Evolutionary conservation across 2,329 filamentous ascomycete species (phyloP), one percentile per base, ranked within the genome.

Genomic region (Claviceps sp.): DNA sequence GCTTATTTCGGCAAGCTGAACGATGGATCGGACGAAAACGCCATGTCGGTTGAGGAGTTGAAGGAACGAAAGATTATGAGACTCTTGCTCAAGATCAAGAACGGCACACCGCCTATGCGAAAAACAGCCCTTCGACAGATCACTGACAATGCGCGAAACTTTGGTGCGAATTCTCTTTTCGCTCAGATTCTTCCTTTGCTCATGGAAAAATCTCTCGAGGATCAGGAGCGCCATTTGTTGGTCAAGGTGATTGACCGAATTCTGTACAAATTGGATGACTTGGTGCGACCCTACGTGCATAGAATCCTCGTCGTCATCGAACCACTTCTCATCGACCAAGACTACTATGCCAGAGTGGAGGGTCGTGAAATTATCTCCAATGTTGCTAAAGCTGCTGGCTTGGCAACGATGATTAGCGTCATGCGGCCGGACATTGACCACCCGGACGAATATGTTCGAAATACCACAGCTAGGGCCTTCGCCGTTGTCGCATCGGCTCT

Each of bases 21-120:
- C 22, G 93, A 98, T 64, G 89, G 88, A 39, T 86, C 85, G 26
- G 89, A 97, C 60, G 93, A 98, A 70, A 94, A 91, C 60, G 78
- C 82, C 22, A 80, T 98, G 70, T 90, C 84, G 20, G 89, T 98
- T 9, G 93, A 98, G 47, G 91, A 98, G 62, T 72, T 98, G 50
- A 97, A 98, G 69, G 91, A 98, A 70, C 80, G 93, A 55, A 98
- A 98, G 71, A 98, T 98, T 64, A 97, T 98, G 93, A 79, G 93
- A 58, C 72, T 98, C 51, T 75, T 98, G 45, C 77, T 98, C 52
- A 98, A 98, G 71, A 91, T 98, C 75, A 98, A 98, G 79, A 98
- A 98, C 66, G 93, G 93, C 62, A 97, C 93, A 42, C 93, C 93
- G 26, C 91, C 93, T 0, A 97, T 97, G 93, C 79, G 93, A 70